A percentile compares a stretch with the other conserved stretches of the same genome.
Conservation (phyloP, 176 grass and related monocot species). For the Saccharum officinarum region DNA sequence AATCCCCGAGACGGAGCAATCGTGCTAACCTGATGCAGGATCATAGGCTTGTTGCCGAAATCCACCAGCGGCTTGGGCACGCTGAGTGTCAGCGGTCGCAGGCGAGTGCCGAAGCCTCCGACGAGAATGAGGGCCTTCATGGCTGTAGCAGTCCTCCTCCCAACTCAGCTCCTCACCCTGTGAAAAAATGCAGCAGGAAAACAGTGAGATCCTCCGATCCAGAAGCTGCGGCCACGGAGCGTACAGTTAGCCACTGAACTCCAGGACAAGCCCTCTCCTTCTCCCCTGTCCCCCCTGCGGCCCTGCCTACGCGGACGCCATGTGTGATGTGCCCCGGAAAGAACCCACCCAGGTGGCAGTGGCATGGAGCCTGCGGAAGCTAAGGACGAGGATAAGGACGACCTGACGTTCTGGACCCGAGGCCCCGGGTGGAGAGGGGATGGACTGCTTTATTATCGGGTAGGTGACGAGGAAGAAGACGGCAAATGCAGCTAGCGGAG, state of each 20-base stretch:
- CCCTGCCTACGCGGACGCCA: constrained; percentile 15
- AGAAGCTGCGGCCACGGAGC: constrained; percentile 14
- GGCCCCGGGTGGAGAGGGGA: not conserved
- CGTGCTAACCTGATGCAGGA: constrained; percentile 80
- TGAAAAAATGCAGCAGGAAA: not conserved
- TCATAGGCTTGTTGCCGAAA: constrained; percentile 96
- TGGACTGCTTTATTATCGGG: not conserved
- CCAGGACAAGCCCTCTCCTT: not conserved
- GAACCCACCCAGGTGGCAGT: not conserved
- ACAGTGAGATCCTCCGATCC: constrained; percentile 23
- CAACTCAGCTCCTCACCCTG: constrained; percentile 29
- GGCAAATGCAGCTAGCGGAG: constrained; percentile 12
- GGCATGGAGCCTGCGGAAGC: not conserved
- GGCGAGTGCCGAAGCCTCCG: constrained; percentile 90
- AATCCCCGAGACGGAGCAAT: not conserved
- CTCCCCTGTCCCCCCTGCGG: not conserved
- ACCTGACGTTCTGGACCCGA: not conserved
- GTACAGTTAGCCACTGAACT: not conserved
- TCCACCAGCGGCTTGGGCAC: constrained; percentile 95
- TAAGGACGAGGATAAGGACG: not conserved
- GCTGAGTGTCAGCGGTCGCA: constrained; percentile 84
- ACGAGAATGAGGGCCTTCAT: constrained; percentile 97
- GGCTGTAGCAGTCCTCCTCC: constrained; percentile 30
- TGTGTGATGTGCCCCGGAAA: constrained; percentile 32
- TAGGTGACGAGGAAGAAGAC: constrained; percentile 36